These are phyloP conservation scores for Cordyceps sp. DNA, from an alignment of 2,329 filamentous ascomycete species.

Conservation along the genomic window DNA sequence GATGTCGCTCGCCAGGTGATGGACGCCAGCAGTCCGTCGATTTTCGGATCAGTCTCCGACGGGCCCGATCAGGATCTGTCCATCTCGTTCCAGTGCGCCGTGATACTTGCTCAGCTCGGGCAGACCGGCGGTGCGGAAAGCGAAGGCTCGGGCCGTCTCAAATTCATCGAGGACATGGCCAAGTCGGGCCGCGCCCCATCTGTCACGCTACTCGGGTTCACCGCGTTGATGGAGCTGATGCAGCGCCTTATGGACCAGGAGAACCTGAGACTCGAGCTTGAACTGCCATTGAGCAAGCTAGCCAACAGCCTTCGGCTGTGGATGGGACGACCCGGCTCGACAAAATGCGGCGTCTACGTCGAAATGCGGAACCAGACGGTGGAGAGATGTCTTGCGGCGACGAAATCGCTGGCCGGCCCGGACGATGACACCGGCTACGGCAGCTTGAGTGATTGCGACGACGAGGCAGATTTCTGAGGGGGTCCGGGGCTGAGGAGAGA, in stretches of 20 bases:
- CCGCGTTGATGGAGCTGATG: constrained; percentile 41
- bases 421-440: constrained; percentile 43
- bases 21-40: constrained; percentile 15
- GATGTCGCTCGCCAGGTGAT: constrained; percentile 37
- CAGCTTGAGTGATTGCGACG: constrained; percentile 35
- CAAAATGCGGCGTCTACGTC: constrained; percentile 31
- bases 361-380: constrained; percentile 37
- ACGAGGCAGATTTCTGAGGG: constrained; percentile 6
- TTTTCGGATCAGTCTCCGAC: constrained; percentile 26
- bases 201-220: constrained; percentile 42
- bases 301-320: constrained; percentile 42
- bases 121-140: constrained; percentile 18
- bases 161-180: constrained; percentile 31
- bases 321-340: constrained; percentile 36
- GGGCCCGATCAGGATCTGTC: constrained; percentile 32
- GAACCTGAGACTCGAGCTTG: constrained; percentile 27
- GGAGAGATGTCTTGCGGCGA: constrained; percentile 36
- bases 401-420: constrained; percentile 41
- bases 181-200: constrained; percentile 21
- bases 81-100: constrained; percentile 41
- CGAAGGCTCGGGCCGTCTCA: constrained; percentile 23
- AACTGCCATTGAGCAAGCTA: constrained; percentile 34
- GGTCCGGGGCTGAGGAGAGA: background rate
- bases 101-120: constrained; percentile 41
- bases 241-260: constrained; percentile 30